Evolutionary conservation across 139 green algal species (phyloP).

Genomic region (Deuterostichococcus epilithicus): DNA sequence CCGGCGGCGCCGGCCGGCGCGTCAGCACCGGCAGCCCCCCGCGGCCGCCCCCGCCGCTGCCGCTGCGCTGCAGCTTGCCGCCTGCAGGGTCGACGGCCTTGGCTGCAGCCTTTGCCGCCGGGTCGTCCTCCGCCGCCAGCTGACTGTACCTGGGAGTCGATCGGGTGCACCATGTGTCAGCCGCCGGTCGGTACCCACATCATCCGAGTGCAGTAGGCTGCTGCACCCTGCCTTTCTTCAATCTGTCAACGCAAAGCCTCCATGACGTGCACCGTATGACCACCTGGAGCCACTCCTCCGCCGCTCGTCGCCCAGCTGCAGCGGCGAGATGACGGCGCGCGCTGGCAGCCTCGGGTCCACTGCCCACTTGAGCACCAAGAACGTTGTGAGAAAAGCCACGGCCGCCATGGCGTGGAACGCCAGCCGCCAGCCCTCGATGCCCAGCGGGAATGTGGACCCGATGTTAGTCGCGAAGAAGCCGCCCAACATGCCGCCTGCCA

Average conservation of each 20-base stretch:
- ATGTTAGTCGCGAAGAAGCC: slow-evolving; percentile 53
- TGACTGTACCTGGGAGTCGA: background rate
- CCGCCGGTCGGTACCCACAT: no score
- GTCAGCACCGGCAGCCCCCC: background rate
- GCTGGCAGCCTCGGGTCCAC: slow-evolving; percentile 26
- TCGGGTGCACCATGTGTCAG: background rate
- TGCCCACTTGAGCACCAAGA: slow-evolving; percentile 24
- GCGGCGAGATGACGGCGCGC: slow-evolving; percentile 14
- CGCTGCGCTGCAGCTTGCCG: background rate
- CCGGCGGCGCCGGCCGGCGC: no score
- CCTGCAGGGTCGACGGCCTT: background rate
- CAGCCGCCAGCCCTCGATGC: slow-evolving; percentile 64
- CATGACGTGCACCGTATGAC: no score
- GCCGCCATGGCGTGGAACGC: slow-evolving; percentile 50
- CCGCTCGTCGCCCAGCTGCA: slow-evolving; percentile 21
- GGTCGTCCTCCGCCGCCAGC: background rate
- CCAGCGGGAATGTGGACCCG: slow-evolving; percentile 12
- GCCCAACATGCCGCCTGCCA: slow-evolving; percentile 36
- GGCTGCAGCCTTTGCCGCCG: background rate
- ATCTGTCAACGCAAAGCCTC: no score
- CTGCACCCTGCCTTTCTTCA: no score
- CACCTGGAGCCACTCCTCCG: slow-evolving; percentile 41
- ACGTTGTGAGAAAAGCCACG: slow-evolving; percentile 17
- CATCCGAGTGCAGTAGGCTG: no score
- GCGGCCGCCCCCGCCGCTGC: background rate